Evolutionary conservation across 805 yeast species (phyloP).

Genomic region (Cyberlindnera saturnus): DNA sequence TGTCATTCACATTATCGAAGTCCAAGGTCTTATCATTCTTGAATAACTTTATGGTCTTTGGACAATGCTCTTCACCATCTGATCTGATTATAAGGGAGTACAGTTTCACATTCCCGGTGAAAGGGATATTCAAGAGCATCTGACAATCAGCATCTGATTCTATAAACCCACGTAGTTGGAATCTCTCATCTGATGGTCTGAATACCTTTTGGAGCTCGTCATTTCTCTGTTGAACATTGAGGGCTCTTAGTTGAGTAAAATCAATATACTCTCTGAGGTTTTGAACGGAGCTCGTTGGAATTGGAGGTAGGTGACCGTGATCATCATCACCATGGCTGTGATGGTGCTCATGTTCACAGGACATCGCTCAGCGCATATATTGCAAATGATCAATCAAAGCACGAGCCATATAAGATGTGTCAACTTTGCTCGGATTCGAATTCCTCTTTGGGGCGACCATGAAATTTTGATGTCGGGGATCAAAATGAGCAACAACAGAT

Average conservation of each 20-base stretch:
- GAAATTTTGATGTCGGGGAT: too few species aligned
- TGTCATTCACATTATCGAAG: constrained; percentile 52
- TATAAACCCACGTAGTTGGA: constrained; percentile 39
- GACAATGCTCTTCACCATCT: constrained; percentile 57
- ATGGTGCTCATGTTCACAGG: constrained; percentile 24
- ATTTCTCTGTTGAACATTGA: constrained; percentile 54
- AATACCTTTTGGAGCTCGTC: constrained; percentile 41
- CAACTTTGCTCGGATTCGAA: too few species aligned
- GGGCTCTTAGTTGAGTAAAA: constrained; percentile 49
- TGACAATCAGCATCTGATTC: constrained; percentile 81
- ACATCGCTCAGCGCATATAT: not conserved
- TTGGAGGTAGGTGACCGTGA: constrained; percentile 44
- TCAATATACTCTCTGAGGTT: constrained; percentile 61
- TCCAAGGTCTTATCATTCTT: constrained; percentile 69
- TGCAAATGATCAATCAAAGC: too few species aligned
- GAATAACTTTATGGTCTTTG: constrained; percentile 60
- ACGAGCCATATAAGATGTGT: too few species aligned
- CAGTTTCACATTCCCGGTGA: constrained; percentile 66
- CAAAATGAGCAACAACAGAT: too few species aligned
- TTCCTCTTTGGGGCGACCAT: too few species aligned
- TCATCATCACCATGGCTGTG: constrained; percentile 16
- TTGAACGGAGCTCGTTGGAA: constrained; percentile 65
- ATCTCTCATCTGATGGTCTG: constrained; percentile 44
- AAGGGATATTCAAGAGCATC: constrained; percentile 71
- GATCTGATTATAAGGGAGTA: constrained; percentile 70